Evolutionary conservation across 1,284 basidiomycete species (phyloP).

Genomic region (Megacollybia platyphylla): DNA sequence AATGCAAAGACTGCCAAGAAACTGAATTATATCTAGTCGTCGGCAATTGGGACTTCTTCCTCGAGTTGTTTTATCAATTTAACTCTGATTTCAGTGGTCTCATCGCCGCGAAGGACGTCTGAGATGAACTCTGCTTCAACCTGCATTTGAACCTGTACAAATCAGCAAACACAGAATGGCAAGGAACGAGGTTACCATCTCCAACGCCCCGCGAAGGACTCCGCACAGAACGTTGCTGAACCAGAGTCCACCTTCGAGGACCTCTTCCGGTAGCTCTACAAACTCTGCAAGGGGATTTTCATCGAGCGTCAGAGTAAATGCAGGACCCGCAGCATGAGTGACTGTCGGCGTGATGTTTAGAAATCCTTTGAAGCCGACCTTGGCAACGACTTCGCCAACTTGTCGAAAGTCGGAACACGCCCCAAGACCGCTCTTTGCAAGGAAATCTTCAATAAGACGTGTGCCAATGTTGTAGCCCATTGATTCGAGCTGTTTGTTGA

Average conservation of each 20-base stretch:
- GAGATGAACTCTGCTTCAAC: slow-evolving; percentile 86
- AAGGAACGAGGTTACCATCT: slow-evolving; percentile 66
- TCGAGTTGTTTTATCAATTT: slow-evolving; percentile 86
- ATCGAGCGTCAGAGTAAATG: slow-evolving; percentile 80
- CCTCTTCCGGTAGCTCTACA: slow-evolving; percentile 92
- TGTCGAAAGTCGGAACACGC: slow-evolving; percentile 88
- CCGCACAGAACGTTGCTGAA: slow-evolving; percentile 95
- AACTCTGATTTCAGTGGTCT: slow-evolving; percentile 89
- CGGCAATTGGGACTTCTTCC: slow-evolving; percentile 80
- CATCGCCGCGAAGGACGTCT: slow-evolving; percentile 87
- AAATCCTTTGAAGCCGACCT: slow-evolving; percentile 99
- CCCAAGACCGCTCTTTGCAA: slow-evolving; percentile 80
- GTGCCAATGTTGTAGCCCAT: slow-evolving; percentile 99
- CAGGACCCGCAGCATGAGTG: slow-evolving; percentile 51
- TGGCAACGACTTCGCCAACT: slow-evolving; percentile 87
- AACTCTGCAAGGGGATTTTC: slow-evolving; percentile 98
- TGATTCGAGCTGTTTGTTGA: slow-evolving; percentile 74
- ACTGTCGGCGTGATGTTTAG: slow-evolving; percentile 86
- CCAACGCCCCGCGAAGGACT: slow-evolving; percentile 84
- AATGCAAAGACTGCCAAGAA: slow-evolving; percentile 81
- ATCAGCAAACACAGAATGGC: slow-evolving; percentile 3
- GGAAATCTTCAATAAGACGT: slow-evolving; percentile 93
- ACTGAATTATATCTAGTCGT: slow-evolving; percentile 67
- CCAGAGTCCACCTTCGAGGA: slow-evolving; percentile 85
- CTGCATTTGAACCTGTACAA: slow-evolving; percentile 84